Conservation (phyloP, 495 filamentous ascomycete species). For the Daldinia grandis region DNA sequence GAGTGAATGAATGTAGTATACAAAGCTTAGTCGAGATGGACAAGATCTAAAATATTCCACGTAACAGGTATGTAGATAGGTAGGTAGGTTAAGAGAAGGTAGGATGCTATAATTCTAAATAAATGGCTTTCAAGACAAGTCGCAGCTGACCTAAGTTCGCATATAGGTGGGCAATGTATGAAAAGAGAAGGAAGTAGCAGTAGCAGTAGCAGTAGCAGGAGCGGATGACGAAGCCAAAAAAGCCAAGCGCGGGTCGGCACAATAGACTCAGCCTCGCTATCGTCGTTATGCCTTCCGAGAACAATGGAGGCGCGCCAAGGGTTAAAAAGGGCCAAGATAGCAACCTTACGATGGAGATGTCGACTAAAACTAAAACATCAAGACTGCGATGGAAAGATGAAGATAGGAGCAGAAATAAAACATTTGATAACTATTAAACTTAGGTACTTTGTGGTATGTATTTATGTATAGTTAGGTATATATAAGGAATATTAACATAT, state of each 20-base stretch:
- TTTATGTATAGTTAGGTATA: too few species aligned
- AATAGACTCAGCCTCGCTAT: slow-evolving; percentile 9
- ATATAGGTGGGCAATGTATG: background rate
- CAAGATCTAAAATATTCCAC: background rate
- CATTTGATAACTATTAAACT: too few species aligned
- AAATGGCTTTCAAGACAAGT: slow-evolving; percentile 10
- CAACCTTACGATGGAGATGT: too few species aligned
- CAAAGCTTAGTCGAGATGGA: background rate
- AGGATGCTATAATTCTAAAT: slow-evolving; percentile 12
- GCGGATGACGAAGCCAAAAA: slow-evolving; percentile 19
- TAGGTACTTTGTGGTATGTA: too few species aligned
- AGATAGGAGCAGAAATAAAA: too few species aligned
- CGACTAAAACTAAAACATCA: background rate
- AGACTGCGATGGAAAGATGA: background rate
- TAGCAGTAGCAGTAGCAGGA: too few species aligned
- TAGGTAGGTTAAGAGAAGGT: slow-evolving; percentile 18
- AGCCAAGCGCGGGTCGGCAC: slow-evolving; percentile 26
- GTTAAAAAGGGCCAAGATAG: background rate
- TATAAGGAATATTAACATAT: too few species aligned
- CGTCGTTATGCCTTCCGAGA: slow-evolving; percentile 14
- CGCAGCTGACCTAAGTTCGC: slow-evolving; percentile 21
- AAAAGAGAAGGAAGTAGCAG: slow-evolving; percentile 8
- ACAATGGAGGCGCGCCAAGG: slow-evolving; percentile 25
- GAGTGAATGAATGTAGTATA: background rate
- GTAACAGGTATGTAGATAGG: background rate